Percentiles rank a stretch among this genome's conserved stretches.
Evolutionary conservation across 495 filamentous ascomycete genomes (phyloP).

Genomic region (Talaromyces proteolyticus): DNA sequence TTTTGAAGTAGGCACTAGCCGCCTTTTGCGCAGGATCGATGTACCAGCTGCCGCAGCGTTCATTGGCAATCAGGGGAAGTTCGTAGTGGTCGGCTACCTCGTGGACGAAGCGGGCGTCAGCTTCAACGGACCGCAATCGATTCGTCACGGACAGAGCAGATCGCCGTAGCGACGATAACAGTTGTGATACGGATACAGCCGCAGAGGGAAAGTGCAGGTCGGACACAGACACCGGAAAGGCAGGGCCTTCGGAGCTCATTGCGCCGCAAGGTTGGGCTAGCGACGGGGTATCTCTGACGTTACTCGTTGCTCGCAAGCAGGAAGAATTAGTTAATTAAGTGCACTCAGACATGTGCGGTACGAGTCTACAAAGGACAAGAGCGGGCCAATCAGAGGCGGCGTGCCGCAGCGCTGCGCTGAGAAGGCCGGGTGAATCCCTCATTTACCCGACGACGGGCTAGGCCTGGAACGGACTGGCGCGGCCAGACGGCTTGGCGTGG

Average conservation of each 20-base stretch:
- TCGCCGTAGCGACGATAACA: constrained; percentile 53
- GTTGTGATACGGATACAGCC: constrained; percentile 40
- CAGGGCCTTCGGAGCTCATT: constrained; percentile 9
- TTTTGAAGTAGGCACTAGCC: constrained; percentile 90
- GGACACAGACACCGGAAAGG: constrained; percentile 31
- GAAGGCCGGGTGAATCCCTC: neutral
- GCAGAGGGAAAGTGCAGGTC: constrained; percentile 39
- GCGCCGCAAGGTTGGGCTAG: no score
- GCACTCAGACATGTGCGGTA: neutral
- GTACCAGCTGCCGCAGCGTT: constrained; percentile 96
- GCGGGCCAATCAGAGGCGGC: neutral
- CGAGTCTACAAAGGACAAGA: no score
- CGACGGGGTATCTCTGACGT: no score
- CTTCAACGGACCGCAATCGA: constrained; percentile 66
- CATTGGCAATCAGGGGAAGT: constrained; percentile 87
- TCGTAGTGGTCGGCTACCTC: constrained; percentile 43
- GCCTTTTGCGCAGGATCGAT: constrained; percentile 59
- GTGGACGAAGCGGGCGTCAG: constrained; percentile 62
- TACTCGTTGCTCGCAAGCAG: no score
- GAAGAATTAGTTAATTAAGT: neutral
- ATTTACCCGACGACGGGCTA: neutral
- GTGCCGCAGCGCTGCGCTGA: no score
- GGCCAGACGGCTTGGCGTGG: neutral
- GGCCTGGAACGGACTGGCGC: neutral
- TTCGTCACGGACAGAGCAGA: constrained; percentile 74